phyloP scores from a whole-genome alignment of 176 grass and related monocot genomes.

The Urochloa ruziziensis region DNA sequence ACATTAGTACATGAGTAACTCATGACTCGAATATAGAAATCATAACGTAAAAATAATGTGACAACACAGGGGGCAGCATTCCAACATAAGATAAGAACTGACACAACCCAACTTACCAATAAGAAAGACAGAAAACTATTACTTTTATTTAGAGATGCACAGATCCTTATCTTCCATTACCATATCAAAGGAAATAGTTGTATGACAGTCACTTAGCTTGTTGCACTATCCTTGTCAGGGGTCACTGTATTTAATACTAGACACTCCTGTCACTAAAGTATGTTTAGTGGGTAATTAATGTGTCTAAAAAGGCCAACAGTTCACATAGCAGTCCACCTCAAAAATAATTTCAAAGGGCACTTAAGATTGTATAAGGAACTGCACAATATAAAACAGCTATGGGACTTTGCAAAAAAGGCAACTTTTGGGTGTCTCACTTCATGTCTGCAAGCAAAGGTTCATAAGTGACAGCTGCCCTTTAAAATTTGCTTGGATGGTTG shows the following conservation, averaged over 20 bases:
- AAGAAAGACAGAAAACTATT: background rate
- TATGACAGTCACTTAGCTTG: background rate
- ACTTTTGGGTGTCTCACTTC: background rate
- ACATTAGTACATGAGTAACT: conserved; percentile 6
- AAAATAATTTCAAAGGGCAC: no score
- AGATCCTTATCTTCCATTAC: conserved; percentile 5
- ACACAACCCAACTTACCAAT: background rate
- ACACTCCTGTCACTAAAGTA: background rate
- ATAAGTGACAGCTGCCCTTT: background rate
- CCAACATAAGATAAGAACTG: background rate
- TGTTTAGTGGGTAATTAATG: background rate
- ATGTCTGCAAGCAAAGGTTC: background rate
- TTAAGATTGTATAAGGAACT: background rate
- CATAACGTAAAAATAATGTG: background rate
- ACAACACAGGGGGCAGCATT: background rate
- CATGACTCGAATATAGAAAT: background rate
- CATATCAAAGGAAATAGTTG: conserved; percentile 3
- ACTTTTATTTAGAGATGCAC: background rate
- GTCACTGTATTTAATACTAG: background rate
- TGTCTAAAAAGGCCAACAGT: background rate
- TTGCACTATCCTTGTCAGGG: background rate
- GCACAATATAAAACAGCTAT: background rate
- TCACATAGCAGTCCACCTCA: background rate
- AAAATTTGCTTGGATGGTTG: background rate
- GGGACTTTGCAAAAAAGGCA: background rate